Percentiles rank a stretch among this genome's conserved stretches.
Evolutionary conservation across 805 yeast genomes (phyloP).

Genomic region (Metschnikowia matae): DNA sequence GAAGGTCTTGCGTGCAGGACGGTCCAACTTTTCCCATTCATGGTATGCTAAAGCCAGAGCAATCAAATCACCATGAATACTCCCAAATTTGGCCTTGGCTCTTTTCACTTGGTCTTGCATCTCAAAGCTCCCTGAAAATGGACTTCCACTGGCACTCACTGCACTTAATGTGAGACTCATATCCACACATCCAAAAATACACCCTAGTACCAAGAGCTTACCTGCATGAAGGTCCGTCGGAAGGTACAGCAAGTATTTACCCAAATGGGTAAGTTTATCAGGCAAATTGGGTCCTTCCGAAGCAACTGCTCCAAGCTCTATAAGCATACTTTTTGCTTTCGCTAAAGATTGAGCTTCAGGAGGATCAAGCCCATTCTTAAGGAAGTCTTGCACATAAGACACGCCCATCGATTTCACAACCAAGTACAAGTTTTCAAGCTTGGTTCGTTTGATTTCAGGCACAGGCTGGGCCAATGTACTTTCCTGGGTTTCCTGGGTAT

Average conservation of each 20-base stretch:
- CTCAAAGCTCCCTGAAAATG: slow-evolving; percentile 62
- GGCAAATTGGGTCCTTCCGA: slow-evolving; percentile 13
- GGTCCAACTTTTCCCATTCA: slow-evolving; percentile 38
- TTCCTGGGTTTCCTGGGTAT: slow-evolving; percentile 53
- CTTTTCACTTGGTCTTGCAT: slow-evolving; percentile 59
- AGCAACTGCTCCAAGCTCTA: slow-evolving; percentile 69
- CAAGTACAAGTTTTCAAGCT: slow-evolving; percentile 76
- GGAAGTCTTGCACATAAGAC: slow-evolving; percentile 61
- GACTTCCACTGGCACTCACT: slow-evolving; percentile 66
- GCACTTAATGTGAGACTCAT: slow-evolving; percentile 78
- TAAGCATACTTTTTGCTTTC: slow-evolving; percentile 49
- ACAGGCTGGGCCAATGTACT: slow-evolving; percentile 69
- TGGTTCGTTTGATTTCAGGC: slow-evolving; percentile 85
- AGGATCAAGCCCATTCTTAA: slow-evolving; percentile 75
- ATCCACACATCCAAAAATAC: slow-evolving; percentile 79
- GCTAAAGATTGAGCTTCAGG: slow-evolving; percentile 56
- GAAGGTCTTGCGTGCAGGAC: slow-evolving; percentile 34
- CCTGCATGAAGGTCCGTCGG: slow-evolving; percentile 89
- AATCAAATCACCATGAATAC: slow-evolving; percentile 64
- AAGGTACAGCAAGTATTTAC: slow-evolving; percentile 70
- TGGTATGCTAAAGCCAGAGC: slow-evolving; percentile 60
- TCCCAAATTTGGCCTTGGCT: slow-evolving; percentile 39
- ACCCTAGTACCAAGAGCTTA: slow-evolving; percentile 72
- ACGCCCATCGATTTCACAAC: slow-evolving; percentile 89
- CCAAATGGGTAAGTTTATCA: slow-evolving; percentile 63